phyloP scores from a whole-genome alignment of 352 stramenopile genomes.

The Globisporangium parvum region DNA sequence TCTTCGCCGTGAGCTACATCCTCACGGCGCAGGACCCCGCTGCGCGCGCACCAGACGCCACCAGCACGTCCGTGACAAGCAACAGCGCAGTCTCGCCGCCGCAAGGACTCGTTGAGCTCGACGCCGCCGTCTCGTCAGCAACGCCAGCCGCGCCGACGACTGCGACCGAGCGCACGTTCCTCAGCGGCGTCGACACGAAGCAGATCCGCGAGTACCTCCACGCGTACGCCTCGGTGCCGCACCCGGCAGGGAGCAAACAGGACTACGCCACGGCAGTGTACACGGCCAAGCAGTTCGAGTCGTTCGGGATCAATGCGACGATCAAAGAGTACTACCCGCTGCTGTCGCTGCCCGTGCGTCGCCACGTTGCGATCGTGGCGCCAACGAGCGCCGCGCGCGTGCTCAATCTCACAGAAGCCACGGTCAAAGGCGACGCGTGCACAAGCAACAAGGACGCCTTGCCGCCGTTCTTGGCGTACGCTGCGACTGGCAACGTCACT shows the following conservation, averaged over 20 bases:
- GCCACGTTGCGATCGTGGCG: constrained; percentile 36
- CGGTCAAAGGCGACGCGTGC: constrained; percentile 59
- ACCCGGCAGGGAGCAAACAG: constrained; percentile 34
- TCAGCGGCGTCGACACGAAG: constrained; percentile 22
- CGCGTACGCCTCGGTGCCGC: constrained; percentile 41
- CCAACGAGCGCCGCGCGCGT: constrained; percentile 21
- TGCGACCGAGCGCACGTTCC: constrained; percentile 10
- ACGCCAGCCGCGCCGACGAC: background rate
- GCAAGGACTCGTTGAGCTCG: background rate
- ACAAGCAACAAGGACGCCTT: constrained; percentile 44
- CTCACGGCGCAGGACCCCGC: constrained; percentile 12
- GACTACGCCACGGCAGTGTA: constrained; percentile 62
- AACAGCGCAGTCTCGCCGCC: background rate
- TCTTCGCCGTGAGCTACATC: constrained; percentile 25
- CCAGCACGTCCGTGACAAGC: background rate
- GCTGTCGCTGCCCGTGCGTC: constrained; percentile 57
- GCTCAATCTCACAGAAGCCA: constrained; percentile 54
- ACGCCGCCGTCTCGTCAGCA: background rate
- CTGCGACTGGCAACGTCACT: constrained; percentile 67
- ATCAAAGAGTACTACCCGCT: constrained; percentile 65
- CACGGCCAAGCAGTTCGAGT: constrained; percentile 45
- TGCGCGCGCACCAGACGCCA: background rate
- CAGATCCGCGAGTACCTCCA: constrained; percentile 37
- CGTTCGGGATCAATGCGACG: constrained; percentile 53
- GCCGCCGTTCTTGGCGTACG: constrained; percentile 82